Percentiles rank a stretch among this genome's conserved stretches.
Evolutionary conservation across 441 rosid genomes (phyloP).

Genomic region (Omphalea diandra): DNA sequence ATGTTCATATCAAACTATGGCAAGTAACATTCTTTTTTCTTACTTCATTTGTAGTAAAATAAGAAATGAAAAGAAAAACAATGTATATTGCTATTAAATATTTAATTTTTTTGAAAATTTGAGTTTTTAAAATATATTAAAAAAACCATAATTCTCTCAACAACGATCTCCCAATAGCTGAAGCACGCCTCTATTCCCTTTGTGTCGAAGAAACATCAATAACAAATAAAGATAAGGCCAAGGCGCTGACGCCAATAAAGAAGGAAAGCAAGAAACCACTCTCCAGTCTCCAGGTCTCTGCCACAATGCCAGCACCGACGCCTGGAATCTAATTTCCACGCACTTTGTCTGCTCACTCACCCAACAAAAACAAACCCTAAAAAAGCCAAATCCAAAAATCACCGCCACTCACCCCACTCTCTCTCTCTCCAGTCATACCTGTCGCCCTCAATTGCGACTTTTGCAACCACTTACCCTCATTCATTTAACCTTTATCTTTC

Average conservation of each 20-base stretch:
- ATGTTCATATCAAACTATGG: no score
- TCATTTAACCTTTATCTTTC: conserved; percentile 15
- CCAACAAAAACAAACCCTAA: neutral
- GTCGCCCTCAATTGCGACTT: conserved; percentile 98
- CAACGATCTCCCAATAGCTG: no score
- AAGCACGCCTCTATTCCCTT: no score
- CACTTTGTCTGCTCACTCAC: neutral
- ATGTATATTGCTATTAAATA: no score
- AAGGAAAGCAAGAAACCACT: neutral
- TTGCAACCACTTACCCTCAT: conserved; percentile 53
- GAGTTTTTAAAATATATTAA: no score
- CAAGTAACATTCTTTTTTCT: no score
- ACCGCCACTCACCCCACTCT: conserved; percentile 46
- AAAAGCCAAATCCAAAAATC: conserved; percentile 22
- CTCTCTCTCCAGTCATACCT: conserved; percentile 58
- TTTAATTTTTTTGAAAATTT: no score
- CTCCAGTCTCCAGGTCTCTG: no score
- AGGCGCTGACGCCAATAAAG: neutral
- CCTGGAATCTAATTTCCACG: conserved; percentile 16
- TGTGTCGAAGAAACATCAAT: no score
- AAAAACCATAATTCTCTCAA: no score
- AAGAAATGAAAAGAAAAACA: no score
- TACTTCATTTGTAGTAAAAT: no score
- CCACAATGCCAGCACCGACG: neutral
- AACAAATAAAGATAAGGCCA: neutral